phyloP scores from a whole-genome alignment of 441 rosid species.

The Raphanus hybrid region DNA sequence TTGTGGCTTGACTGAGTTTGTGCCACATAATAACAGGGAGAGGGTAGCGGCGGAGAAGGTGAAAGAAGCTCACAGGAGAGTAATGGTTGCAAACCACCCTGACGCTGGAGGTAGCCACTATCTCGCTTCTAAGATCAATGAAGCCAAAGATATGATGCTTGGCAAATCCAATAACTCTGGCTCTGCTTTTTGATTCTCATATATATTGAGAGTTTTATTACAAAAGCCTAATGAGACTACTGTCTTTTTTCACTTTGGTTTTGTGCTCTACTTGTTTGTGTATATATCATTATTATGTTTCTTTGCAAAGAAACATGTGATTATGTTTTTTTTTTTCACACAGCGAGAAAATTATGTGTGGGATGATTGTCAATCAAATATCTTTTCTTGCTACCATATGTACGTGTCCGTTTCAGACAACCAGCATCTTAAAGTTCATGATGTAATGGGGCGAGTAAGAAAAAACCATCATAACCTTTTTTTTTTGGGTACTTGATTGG shows the following conservation, averaged over 20 bases:
- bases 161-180: constrained; percentile 41
- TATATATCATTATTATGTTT: constrained; percentile 27
- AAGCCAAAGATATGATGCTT: constrained; percentile 54
- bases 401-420: neutral
- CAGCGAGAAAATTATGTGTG: neutral
- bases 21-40: constrained; percentile 26
- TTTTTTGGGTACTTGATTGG: too few relatives aligned
- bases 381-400: neutral
- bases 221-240: neutral
- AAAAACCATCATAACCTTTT: too few relatives aligned
- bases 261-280: constrained; percentile 22
- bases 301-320: constrained; percentile 14
- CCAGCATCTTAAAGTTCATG: neutral
- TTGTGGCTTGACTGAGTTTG: constrained; percentile 15
- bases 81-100: constrained; percentile 48
- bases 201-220: neutral
- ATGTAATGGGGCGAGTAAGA: neutral
- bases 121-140: constrained; percentile 53
- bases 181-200: constrained; percentile 42
- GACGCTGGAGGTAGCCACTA: constrained; percentile 53
- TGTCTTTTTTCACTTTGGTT: constrained; percentile 9
- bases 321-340: neutral
- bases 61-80: constrained; percentile 49
- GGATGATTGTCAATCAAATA: neutral
- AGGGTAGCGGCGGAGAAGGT: constrained; percentile 43